Conservation (phyloP, 192 early-diverging fungal species). For the Irineochytrium annulatum region DNA sequence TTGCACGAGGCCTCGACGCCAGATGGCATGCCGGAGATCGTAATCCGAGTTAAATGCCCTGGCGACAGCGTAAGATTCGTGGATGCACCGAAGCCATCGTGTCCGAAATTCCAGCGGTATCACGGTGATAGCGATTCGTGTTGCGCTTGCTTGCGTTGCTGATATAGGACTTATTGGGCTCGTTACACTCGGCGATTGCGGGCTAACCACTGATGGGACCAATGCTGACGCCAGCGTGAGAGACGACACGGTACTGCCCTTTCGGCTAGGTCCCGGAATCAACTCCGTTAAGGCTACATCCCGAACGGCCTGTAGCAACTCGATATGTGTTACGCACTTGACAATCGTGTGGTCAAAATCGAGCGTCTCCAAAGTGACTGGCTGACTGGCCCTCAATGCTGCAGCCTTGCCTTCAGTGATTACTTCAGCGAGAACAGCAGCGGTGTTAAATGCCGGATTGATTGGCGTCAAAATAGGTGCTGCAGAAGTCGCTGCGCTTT, state of each 20-base stretch:
- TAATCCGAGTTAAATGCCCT: slow-evolving; percentile 73
- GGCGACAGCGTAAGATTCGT: slow-evolving; percentile 72
- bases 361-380: slow-evolving; percentile 40
- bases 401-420: slow-evolving; percentile 23
- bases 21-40: slow-evolving; percentile 76
- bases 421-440: slow-evolving; percentile 13
- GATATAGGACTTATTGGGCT: no score
- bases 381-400: slow-evolving; percentile 18
- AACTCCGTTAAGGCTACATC: slow-evolving; percentile 32
- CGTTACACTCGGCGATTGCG: no score
- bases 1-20: slow-evolving; percentile 77
- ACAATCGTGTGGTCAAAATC: slow-evolving; percentile 52
- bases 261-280: not conserved
- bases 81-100: slow-evolving; percentile 36
- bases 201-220: not conserved
- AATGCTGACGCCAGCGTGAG: not conserved
- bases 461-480: slow-evolving; percentile 16
- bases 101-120: slow-evolving; percentile 29
- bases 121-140: slow-evolving; percentile 21
- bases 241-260: slow-evolving; percentile 1
- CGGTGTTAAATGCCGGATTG: not conserved
- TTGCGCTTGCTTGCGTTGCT: no score
- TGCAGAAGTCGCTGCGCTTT: not conserved
- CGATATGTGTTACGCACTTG: slow-evolving; percentile 54
- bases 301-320: slow-evolving; percentile 38